A percentile compares a stretch with the other conserved stretches of the same genome.
These are phyloP conservation scores for Basidiobolus heterosporus DNA, from an alignment of 371 early-diverging fungal species.

Conservation along the genomic window DNA sequence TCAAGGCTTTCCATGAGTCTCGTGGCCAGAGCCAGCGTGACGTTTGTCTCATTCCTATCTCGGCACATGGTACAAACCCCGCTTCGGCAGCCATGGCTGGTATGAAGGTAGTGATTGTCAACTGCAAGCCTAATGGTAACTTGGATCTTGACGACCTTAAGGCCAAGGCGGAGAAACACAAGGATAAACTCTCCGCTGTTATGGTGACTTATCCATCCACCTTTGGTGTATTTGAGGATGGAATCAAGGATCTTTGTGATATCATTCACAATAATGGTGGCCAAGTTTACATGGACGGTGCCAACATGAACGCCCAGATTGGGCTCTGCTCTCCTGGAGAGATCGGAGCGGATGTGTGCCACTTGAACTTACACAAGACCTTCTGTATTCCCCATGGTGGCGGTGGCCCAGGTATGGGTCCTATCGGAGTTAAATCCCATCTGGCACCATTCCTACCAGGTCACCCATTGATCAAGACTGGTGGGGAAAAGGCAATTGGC, in stretches of 20 bases:
- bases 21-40: conserved; percentile 69
- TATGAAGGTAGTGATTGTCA: conserved; percentile 78
- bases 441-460: conserved; percentile 83
- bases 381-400: conserved; percentile 97
- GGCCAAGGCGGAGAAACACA: conserved; percentile 70
- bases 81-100: conserved; percentile 95
- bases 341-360: conserved; percentile 95
- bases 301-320: conserved; percentile 95
- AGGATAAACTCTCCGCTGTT: conserved; percentile 69
- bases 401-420: conserved; percentile 95
- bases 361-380: conserved; percentile 96
- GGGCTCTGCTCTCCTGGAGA: conserved; percentile 88
- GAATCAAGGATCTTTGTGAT: conserved; percentile 66
- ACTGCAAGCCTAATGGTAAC: conserved; percentile 80
- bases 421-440: conserved; percentile 79
- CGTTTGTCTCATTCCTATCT: conserved; percentile 89
- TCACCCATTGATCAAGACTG: conserved; percentile 63
- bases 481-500: conserved; percentile 65
- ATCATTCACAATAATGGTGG: conserved; percentile 82
- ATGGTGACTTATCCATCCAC: conserved; percentile 98
- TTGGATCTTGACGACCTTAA: conserved; percentile 77
- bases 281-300: conserved; percentile 97
- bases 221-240: conserved; percentile 90
- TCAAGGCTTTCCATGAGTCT: conserved; percentile 75
- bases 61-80: conserved; percentile 98